Evolutionary conservation across 768 basidiomycete genomes (phyloP).

Genomic region (Cystofilobasidium macerans): DNA sequence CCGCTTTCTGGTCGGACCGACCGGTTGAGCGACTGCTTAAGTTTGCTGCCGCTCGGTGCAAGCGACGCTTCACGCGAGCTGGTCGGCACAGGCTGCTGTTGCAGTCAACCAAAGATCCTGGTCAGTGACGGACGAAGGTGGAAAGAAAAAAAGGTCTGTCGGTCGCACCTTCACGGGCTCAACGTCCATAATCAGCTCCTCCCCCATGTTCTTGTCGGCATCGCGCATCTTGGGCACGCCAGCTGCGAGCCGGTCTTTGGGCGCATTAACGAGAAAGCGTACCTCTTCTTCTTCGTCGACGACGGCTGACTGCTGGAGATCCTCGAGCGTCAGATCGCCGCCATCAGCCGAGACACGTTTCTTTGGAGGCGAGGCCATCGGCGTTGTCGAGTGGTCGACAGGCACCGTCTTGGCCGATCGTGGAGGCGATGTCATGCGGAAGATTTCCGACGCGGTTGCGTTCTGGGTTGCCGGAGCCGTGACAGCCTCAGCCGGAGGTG

Average conservation of each 20-base stretch:
- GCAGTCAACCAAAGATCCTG: no score
- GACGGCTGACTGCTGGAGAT: background rate
- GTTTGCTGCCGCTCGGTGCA: slow-evolving; percentile 4
- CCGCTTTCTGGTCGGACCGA: background rate
- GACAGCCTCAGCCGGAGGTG: background rate
- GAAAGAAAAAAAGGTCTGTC: no score
- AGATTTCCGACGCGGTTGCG: background rate
- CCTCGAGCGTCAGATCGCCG: slow-evolving; percentile 12
- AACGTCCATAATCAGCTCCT: slow-evolving; percentile 7
- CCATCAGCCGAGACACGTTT: background rate
- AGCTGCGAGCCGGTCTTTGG: background rate
- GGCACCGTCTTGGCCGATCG: background rate
- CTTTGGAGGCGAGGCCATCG: background rate
- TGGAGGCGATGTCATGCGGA: background rate
- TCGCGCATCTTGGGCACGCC: background rate
- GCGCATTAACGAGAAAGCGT: background rate
- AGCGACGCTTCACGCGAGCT: background rate
- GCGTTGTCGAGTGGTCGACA: background rate
- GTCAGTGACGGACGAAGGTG: no score
- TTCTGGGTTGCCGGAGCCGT: background rate
- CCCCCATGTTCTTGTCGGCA: background rate
- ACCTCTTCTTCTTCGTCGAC: background rate
- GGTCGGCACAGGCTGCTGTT: background rate
- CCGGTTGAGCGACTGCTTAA: slow-evolving; percentile 3
- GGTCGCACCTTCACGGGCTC: background rate